Conservation (phyloP, 2,329 filamentous ascomycete genomes). For the Dendrostoma leiphaemia region DNA sequence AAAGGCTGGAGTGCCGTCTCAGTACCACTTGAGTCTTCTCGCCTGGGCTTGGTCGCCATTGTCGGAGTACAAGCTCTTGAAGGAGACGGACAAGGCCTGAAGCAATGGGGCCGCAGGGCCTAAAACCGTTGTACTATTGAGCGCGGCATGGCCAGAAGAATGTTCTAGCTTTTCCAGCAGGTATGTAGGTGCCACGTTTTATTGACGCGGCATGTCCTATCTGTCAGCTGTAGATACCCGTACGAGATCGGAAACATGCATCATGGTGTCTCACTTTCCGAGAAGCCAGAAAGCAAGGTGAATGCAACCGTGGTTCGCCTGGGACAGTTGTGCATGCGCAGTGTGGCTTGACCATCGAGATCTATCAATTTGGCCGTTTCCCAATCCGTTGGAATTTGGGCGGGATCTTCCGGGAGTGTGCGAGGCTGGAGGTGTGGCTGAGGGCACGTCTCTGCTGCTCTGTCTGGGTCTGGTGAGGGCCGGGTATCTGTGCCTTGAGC, state of each 20-base stretch:
- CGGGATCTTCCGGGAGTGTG: too few species aligned
- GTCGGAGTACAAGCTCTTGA: slow-evolving; percentile 19
- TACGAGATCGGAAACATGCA: not conserved
- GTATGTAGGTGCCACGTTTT: not conserved
- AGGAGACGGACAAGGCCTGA: slow-evolving; percentile 2
- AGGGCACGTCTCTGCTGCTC: too few species aligned
- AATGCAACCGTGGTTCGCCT: not conserved
- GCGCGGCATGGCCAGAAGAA: too few species aligned
- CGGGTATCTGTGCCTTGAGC: too few species aligned
- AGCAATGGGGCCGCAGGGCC: not conserved
- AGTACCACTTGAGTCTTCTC: slow-evolving; percentile 14
- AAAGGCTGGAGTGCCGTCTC: slow-evolving; percentile 9
- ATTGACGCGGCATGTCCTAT: not conserved
- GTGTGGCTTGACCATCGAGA: slow-evolving; percentile 3
- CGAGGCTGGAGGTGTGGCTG: not conserved
- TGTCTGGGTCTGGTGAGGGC: too few species aligned
- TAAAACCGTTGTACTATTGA: too few species aligned
- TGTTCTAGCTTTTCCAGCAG: too few species aligned
- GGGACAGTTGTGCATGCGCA: not conserved
- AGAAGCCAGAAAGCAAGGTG: not conserved
- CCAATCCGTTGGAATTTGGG: too few species aligned
- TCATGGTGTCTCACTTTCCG: not conserved
- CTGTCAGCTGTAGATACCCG: not conserved
- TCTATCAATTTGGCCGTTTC: too few species aligned
- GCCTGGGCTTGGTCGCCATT: slow-evolving; percentile 17